Evolutionary conservation across 73 alveolate species (phyloP), one percentile per base, ranked within the genome.

Genomic region (Blepharisma japonicum): DNA sequence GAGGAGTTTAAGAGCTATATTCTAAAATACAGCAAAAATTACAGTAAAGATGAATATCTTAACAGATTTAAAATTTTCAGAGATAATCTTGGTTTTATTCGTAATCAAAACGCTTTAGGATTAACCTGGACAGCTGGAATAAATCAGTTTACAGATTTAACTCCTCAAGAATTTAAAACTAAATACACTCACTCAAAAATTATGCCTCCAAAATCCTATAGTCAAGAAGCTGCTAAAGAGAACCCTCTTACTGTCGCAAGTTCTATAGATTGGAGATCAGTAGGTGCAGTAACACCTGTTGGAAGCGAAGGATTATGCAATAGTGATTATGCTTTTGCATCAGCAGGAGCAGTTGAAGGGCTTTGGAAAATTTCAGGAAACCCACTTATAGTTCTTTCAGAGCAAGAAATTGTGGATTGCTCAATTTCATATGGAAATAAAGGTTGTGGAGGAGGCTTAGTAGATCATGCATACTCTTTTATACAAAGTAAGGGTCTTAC

Each of bases 361-460:
- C 45, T 77, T 78, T 78, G 56, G 56, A 49, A 55, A 6, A 6
- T 54, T 9, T 5, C 71, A 0, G 25, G 32, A n/a, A 47, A 47
- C 7, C 71, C 11, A n/a, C 47, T 77, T 7, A 2, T 71, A 54
- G 23, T 32, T 6, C 50, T 78, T 18, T 42, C 79, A 47, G 83
- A 71, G 25, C 81, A 78, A 49, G 8, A 71, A 55, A n/a, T 82
- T 71, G 83, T 82, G 6, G 89, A 82, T 56, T 82, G 89, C 67
- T 70, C 80, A 5, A 39, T 8, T 9, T 11, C 68, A 9, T 70
- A 45, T 70, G 80, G 80, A 39, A 70, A 70, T 25, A 25, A 38
- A n/a, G 80, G 80, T 14, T 70, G 80, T 61, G 47, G 78, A 55
- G 97, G 97, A 66, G 97, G 97, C 61, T 81, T 72, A 74, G 83